Percentiles rank a stretch among this genome's conserved stretches.
phyloP scores from a whole-genome alignment of 1,284 basidiomycete genomes.

The Moniliella sp. region DNA sequence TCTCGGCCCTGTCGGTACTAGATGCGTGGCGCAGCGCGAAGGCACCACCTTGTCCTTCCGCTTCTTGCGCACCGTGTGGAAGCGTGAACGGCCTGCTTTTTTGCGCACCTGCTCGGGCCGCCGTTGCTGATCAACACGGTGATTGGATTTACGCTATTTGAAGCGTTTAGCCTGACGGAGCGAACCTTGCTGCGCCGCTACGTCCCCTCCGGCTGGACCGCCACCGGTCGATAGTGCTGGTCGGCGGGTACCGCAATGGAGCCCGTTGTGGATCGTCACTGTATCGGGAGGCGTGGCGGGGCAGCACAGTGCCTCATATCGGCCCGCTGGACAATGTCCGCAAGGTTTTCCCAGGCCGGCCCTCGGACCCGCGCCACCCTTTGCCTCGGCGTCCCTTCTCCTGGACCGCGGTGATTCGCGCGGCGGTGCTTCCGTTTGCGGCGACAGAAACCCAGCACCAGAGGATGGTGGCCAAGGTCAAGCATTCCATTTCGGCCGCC shows the following conservation, averaged over 20 bases:
- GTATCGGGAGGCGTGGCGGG: constrained; percentile 32
- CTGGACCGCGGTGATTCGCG: constrained; percentile 23
- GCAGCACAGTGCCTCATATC: constrained; percentile 34
- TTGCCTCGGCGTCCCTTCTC: no score
- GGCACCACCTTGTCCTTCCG: constrained; percentile 20
- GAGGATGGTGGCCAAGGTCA: constrained; percentile 11
- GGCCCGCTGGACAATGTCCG: constrained; percentile 36
- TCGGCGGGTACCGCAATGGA: constrained; percentile 6
- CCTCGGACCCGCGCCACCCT: background rate
- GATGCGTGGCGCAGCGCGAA: constrained; percentile 34
- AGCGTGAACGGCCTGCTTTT: constrained; percentile 15
- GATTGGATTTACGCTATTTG: constrained; percentile 34
- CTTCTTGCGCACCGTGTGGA: constrained; percentile 30
- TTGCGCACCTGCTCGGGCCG: constrained; percentile 23
- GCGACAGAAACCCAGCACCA: constrained; percentile 7
- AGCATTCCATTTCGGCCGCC: no score
- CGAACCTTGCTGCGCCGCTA: constrained; percentile 6
- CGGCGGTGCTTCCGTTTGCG: constrained; percentile 27
- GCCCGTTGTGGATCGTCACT: constrained; percentile 19
- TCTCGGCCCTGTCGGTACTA: constrained; percentile 31
- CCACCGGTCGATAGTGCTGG: constrained; percentile 1
- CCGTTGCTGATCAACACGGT: constrained; percentile 32
- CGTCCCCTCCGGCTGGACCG: background rate
- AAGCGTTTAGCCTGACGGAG: constrained; percentile 26
- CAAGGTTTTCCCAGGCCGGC: constrained; percentile 17